Percentiles rank a stretch among this genome's conserved stretches.
Conservation (phyloP, 176 grass and related monocot species). For the Cocos nucifera region DNA sequence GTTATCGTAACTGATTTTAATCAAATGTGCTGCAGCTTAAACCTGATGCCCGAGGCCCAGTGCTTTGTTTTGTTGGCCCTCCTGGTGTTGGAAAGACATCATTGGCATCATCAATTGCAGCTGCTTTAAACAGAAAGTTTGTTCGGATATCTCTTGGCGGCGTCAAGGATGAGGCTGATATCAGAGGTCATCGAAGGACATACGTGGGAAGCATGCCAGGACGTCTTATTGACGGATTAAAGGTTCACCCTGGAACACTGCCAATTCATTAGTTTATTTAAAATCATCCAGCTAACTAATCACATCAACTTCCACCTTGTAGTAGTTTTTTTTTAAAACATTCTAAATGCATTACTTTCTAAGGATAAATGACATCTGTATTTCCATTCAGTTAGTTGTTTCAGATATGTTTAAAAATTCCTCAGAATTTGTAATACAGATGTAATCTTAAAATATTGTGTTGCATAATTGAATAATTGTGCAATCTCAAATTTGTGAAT, state of each 20-base stretch:
- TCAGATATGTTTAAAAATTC: too few species aligned
- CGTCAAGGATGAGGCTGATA: constrained; percentile 99
- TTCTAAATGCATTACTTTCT: too few species aligned
- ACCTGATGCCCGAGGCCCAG: constrained; percentile 89
- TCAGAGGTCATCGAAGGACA: constrained; percentile 93
- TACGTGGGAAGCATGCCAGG: constrained; percentile 99
- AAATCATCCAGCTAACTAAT: too few species aligned
- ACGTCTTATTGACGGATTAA: constrained; percentile 90
- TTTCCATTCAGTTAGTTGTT: too few species aligned
- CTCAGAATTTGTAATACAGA: too few species aligned
- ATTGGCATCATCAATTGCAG: constrained; percentile 91
- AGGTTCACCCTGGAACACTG: constrained; percentile 37
- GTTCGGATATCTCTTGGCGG: constrained; percentile 95
- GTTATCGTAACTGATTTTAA: constrained; percentile 11
- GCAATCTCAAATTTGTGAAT: too few species aligned
- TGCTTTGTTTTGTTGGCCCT: constrained; percentile 95
- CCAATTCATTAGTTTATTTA: too few species aligned
- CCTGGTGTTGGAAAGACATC: constrained; percentile 99
- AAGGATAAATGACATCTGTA: too few species aligned
- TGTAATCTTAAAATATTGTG: too few species aligned
- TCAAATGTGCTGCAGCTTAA: constrained; percentile 64
- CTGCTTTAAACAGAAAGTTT: constrained; percentile 81
- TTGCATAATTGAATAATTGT: too few species aligned
- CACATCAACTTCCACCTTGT: too few species aligned
- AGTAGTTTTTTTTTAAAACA: too few species aligned